phyloP scores from a whole-genome alignment of 331 rosid species.

The Malus hybrid region DNA sequence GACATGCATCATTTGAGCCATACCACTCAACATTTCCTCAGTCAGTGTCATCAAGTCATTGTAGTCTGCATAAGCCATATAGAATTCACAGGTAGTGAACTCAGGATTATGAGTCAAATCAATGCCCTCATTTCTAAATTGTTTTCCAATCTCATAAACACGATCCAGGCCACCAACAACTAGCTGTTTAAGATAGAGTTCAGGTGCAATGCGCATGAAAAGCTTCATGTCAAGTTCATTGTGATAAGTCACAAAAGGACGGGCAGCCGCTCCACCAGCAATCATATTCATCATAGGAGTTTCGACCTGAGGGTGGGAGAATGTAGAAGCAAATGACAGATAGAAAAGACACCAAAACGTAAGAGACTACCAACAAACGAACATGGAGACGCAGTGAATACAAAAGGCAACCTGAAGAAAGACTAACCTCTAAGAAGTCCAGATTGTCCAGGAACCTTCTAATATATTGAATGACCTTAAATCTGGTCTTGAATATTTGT shows the following conservation, averaged over 20 bases:
- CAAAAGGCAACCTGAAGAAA: background rate
- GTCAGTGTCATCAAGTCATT: constrained; percentile 75
- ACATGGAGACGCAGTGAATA: background rate
- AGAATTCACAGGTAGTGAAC: constrained; percentile 93
- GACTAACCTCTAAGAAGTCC: constrained; percentile 91
- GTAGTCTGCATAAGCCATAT: constrained; percentile 84
- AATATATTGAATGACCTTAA: constrained; percentile 55
- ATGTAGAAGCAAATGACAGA: constrained; percentile 1
- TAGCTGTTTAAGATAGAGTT: constrained; percentile 83
- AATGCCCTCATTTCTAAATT: constrained; percentile 91
- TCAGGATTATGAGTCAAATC: constrained; percentile 96
- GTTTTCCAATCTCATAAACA: constrained; percentile 97
- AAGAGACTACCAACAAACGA: background rate
- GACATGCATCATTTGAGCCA: constrained; percentile 1
- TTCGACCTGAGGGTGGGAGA: constrained; percentile 57
- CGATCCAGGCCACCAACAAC: constrained; percentile 96
- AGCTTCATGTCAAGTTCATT: constrained; percentile 81
- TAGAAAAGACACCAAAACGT: background rate
- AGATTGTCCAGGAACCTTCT: constrained; percentile 61
- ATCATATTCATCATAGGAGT: constrained; percentile 99
- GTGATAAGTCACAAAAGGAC: constrained; percentile 87
- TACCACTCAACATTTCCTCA: constrained; percentile 86
- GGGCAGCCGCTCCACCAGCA: constrained; percentile 98
- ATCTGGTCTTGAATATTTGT: constrained; percentile 77
- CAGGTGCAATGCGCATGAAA: constrained; percentile 90